phyloP scores from a whole-genome alignment of 176 grass and related monocot species.

The Rhynchospora tenuis region DNA sequence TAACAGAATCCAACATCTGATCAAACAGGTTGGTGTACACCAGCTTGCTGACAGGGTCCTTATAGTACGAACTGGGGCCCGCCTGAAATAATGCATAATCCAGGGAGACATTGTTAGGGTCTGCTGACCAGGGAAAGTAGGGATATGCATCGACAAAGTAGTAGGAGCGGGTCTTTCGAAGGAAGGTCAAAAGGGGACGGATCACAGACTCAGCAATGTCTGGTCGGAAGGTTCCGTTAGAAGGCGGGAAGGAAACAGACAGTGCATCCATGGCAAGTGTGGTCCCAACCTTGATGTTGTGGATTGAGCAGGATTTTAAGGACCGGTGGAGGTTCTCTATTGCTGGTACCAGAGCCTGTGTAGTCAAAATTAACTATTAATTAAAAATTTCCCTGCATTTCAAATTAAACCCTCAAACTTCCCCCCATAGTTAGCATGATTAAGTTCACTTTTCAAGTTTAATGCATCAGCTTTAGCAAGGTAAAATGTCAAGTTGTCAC shows the following conservation, averaged over 20 bases:
- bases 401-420: not conserved
- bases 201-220: slow-evolving; percentile 63
- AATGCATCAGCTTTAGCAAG: not conserved
- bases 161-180: slow-evolving; percentile 58
- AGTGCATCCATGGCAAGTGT: slow-evolving; percentile 88
- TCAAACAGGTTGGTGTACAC: slow-evolving; percentile 78
- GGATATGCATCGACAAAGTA: slow-evolving; percentile 86
- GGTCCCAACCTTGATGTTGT: slow-evolving; percentile 71
- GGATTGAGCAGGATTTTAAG: slow-evolving; percentile 31
- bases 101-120: slow-evolving; percentile 38
- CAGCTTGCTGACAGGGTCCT: slow-evolving; percentile 46
- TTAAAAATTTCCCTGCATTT: not conserved
- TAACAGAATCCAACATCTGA: slow-evolving; percentile 77
- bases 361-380: not conserved
- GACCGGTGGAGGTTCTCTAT: slow-evolving; percentile 64
- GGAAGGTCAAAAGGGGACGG: slow-evolving; percentile 61
- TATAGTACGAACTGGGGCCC: slow-evolving; percentile 24
- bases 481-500: not conserved
- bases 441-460: not conserved
- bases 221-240: slow-evolving; percentile 45
- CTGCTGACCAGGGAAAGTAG: slow-evolving; percentile 63
- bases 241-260: slow-evolving; percentile 50
- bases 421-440: not conserved
- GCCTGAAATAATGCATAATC: slow-evolving; percentile 52
- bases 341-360: slow-evolving; percentile 49